Evolutionary conservation across 345 rosid genomes (phyloP).

Genomic region (Erucastrum elatum): DNA sequence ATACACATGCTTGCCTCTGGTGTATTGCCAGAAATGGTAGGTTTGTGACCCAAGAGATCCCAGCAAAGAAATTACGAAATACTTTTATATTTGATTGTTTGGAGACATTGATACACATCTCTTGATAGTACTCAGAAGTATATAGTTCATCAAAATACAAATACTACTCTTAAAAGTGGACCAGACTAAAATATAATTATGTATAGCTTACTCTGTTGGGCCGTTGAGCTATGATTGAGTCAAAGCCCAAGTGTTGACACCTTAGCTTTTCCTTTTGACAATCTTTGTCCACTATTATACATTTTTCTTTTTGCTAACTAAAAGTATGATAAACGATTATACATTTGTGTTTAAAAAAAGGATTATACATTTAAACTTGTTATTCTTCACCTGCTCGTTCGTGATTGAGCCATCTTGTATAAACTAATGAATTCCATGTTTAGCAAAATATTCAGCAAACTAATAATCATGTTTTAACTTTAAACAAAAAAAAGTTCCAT

Average conservation of each 20-base stretch:
- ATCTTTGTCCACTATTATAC: not conserved
- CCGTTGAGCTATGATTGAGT: not conserved
- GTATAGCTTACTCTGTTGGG: not conserved
- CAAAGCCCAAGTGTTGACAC: not conserved
- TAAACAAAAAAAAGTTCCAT: not conserved
- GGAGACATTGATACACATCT: not conserved
- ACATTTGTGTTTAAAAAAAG: no score
- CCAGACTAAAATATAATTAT: no score
- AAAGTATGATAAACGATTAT: no score
- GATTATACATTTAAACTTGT: not conserved
- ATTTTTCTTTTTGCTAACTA: no score
- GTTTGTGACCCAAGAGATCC: not conserved
- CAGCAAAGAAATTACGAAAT: not conserved
- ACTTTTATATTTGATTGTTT: not conserved
- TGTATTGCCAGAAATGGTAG: not conserved
- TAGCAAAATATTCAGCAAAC: not conserved
- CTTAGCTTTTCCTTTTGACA: not conserved
- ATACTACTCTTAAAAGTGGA: not conserved
- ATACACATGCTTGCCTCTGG: not conserved
- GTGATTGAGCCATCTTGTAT: not conserved
- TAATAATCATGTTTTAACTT: not conserved
- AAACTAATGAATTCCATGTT: not conserved
- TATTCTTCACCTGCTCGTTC: not conserved
- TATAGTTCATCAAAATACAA: not conserved
- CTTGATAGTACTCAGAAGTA: not conserved